Percentiles rank a stretch among this genome's conserved stretches.
These are phyloP conservation scores for Leccinum incarnatum DNA, from an alignment of 768 basidiomycete genomes.

Conservation along the genomic window DNA sequence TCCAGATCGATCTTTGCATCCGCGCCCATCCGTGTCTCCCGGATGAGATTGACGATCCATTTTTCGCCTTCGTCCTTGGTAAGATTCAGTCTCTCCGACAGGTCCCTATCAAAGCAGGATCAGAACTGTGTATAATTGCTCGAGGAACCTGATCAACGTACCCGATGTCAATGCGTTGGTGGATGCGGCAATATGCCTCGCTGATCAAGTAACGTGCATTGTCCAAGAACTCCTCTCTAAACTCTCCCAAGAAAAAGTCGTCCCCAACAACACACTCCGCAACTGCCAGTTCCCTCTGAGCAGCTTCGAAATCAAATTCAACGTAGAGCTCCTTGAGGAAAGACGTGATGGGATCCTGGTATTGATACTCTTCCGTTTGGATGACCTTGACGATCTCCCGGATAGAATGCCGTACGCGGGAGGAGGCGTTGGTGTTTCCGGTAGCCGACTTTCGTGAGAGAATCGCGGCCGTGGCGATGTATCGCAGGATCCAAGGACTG, in stretches of 20 bases:
- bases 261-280: slow-evolving; percentile 83
- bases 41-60: slow-evolving; percentile 99
- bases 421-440: slow-evolving; percentile 46
- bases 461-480: slow-evolving; percentile 90
- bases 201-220: slow-evolving; percentile 95
- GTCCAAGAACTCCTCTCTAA: slow-evolving; percentile 92
- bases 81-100: slow-evolving; percentile 90
- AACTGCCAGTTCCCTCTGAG: slow-evolving; percentile 74
- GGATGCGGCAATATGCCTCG: slow-evolving; percentile 97
- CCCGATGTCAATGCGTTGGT: slow-evolving; percentile 89
- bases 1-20: slow-evolving; percentile 98
- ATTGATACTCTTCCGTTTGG: slow-evolving; percentile 95
- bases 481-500: slow-evolving; percentile 91
- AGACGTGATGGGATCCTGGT: slow-evolving; percentile 86
- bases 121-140: not conserved
- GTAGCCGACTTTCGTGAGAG: slow-evolving; percentile 78
- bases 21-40: slow-evolving; percentile 94
- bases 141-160: slow-evolving; percentile 32
- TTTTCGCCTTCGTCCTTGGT: slow-evolving; percentile 96
- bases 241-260: slow-evolving; percentile 93
- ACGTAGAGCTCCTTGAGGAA: slow-evolving; percentile 94
- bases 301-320: slow-evolving; percentile 95
- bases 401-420: slow-evolving; percentile 84
- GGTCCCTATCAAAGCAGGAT: slow-evolving; percentile 52
- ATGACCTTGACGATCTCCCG: slow-evolving; percentile 91